A percentile compares a stretch with the other conserved stretches of the same genome.
These are phyloP conservation scores for Mikania micrantha DNA, from an alignment of 129 eudicot genomes.

Conservation along the genomic window DNA sequence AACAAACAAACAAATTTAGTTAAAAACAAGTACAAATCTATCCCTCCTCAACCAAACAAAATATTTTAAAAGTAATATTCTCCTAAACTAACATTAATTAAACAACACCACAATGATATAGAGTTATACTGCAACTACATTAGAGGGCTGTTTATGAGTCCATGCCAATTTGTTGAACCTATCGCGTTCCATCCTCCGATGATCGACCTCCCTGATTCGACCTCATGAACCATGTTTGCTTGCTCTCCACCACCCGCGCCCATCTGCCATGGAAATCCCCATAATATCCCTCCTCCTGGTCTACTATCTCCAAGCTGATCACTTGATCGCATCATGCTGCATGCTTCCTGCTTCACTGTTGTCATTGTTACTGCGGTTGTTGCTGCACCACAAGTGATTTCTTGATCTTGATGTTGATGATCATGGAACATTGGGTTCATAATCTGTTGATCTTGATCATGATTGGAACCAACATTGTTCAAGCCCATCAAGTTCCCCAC, in stretches of 20 bases:
- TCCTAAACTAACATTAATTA: conserved; percentile 23
- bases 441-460: conserved; percentile 26
- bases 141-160: conserved; percentile 60
- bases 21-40: conserved; percentile 30
- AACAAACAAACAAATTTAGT: conserved; percentile 28
- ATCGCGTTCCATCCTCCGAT: conserved; percentile 60
- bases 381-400: conserved; percentile 27
- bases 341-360: conserved; percentile 55
- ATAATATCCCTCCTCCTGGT: conserved; percentile 42
- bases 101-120: conserved; percentile 8
- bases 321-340: conserved; percentile 21
- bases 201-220: conserved; percentile 49
- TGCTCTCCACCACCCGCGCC: conserved; percentile 44
- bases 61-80: conserved; percentile 23
- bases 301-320: conserved; percentile 19
- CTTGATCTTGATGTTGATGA: conserved; percentile 23
- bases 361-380: conserved; percentile 45
- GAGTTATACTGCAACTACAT: conserved; percentile 34
- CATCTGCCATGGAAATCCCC: conserved; percentile 77
- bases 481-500: conserved; percentile 37
- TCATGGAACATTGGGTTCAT: conserved; percentile 26
- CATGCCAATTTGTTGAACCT: conserved; percentile 61
- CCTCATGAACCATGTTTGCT: conserved; percentile 37
- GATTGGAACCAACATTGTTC: conserved; percentile 13
- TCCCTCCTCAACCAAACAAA: conserved; percentile 23